phyloP scores from a whole-genome alignment of 225 moss, liverwort and hornwort species.

The Rhytidiadelphus loreus region DNA sequence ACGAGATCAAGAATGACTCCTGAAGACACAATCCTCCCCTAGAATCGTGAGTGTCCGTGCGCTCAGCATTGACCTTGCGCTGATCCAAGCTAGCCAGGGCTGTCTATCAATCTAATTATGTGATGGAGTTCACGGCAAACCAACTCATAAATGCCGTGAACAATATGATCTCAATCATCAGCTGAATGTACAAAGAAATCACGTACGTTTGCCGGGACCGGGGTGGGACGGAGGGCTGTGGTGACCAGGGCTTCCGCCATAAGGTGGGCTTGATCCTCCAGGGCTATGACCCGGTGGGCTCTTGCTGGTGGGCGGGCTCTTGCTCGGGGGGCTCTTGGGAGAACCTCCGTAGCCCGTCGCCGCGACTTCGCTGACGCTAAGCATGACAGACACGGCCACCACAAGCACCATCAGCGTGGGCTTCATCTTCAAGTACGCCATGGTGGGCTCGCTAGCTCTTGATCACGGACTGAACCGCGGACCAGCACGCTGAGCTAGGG shows the following conservation, averaged over 20 bases:
- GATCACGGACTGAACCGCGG: not conserved
- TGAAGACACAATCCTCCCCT: not conserved
- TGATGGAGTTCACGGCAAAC: not conserved
- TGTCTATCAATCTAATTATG: too few relatives aligned
- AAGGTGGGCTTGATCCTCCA: not conserved
- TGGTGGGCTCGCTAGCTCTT: not conserved
- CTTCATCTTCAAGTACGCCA: not conserved
- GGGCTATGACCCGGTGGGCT: not conserved
- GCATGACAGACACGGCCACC: not conserved
- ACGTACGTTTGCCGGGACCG: not conserved
- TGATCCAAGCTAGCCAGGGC: not conserved
- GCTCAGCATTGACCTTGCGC: not conserved
- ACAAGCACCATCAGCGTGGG: not conserved
- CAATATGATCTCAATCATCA: not conserved
- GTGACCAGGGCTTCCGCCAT: not conserved
- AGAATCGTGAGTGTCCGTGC: not conserved
- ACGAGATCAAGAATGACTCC: too few relatives aligned
- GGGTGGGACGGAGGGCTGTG: not conserved
- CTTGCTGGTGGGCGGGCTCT: not conserved
- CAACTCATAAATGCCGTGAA: not conserved
- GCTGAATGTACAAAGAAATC: not conserved
- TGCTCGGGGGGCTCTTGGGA: not conserved
- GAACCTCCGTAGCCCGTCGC: not conserved
- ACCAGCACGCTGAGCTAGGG: too few relatives aligned
- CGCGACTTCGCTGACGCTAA: not conserved